Base-by-base conservation (phyloP, 768 basidiomycete genomes). In the Naganishia antarctica region DNA sequence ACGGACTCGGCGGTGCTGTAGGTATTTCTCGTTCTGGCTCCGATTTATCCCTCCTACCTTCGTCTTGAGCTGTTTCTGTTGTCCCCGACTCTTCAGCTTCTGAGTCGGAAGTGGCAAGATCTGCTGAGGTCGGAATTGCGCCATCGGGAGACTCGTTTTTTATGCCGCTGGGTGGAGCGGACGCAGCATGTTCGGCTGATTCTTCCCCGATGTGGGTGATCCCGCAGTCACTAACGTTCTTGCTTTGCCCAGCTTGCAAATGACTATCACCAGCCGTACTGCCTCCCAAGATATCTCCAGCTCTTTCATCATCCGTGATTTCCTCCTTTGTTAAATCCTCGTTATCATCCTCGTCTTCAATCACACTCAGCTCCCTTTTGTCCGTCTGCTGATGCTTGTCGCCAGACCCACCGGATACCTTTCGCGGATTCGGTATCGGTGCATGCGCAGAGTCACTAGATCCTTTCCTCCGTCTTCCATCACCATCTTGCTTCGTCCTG, bases 301-400 rank as follows among this genome's bases (percentile, higher is more conserved):
- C 18, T 34, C 12, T 28, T 48, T 6, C 49, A 25, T 65, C 26
- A 40, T 16, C 26, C 37, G n/a, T 41, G 16, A 45, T 44, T 37
- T n/a, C 44, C 61, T 53, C 46, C 15, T 40, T 44, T 44, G 46
- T 37, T 51, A 40, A 6, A 23, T 6, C 6, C 48, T 32, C 28
- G 4, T 57, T 63, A 4, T 61, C 66, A 18, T 67, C 68, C 25
- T 60, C 64, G 18, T 76, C 74, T 25, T 74, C 74, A 43, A 75
- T 77, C 25, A 77, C 72, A 45, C 76, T 75, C 57, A 77, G 47
- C 45, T 75, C 76, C 57, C 75, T 60, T 63, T 68, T 68, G n/a
- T 73, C 72, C 60, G 71, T 51, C 23, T 48, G 46, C 66, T 71
- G 23, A 31, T 62, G 16, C 50, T 61, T n/a, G 7, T 58, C 18